Base-by-base conservation (phyloP, 208 protist species). In the Leishmania lainsoni region DNA sequence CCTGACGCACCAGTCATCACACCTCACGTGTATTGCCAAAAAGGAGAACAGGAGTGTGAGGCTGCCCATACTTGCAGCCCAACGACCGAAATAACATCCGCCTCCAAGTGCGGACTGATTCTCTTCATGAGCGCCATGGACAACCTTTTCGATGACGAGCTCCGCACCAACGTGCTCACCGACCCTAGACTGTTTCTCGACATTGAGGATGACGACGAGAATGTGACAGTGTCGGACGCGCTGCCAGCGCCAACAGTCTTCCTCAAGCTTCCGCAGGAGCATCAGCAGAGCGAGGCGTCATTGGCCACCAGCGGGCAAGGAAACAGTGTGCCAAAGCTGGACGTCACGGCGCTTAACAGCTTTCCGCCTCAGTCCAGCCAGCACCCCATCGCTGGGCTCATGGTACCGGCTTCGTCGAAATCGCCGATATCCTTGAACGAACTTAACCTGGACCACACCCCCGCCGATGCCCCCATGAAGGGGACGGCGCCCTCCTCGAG, bases 191-290 rank as follows among this genome's bases (percentile, higher is more conserved):
- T 86, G 20, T 81, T 86, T 54, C 77, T 86, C 49, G 73, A 86
- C 26, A 49, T 81, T 26, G 82, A 86, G 8, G 82, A 86, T 16
- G 72, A 81, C 51, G 81, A 85, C 45, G 82, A 86, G 48, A 76
- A 80, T 32, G n/a, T 79, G 56, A 63, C 77, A 32, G 32, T 80
- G 48, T 81, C 81, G 12, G 4, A 49, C 16, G 72, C 39, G 9
- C 42, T 85, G 63, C 3, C 77, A 14, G 20, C 68, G 16, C 76
- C 81, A 3, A 10, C 63, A 6, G 48, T 58, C 16, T 5, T 70
- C n/a, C 26, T 68, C 49, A 58, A 71, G 48, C 35, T 17, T 9
- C 49, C 22, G 42, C 58, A 68, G 20, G 65, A 59, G 45, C 63
- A 42, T 29, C 70, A 76, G 39, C 52, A 72, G 54, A 39, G 35